Evolutionary conservation across 2,329 filamentous ascomycete species (phyloP).

Genomic region (Epichloe hybrida): DNA sequence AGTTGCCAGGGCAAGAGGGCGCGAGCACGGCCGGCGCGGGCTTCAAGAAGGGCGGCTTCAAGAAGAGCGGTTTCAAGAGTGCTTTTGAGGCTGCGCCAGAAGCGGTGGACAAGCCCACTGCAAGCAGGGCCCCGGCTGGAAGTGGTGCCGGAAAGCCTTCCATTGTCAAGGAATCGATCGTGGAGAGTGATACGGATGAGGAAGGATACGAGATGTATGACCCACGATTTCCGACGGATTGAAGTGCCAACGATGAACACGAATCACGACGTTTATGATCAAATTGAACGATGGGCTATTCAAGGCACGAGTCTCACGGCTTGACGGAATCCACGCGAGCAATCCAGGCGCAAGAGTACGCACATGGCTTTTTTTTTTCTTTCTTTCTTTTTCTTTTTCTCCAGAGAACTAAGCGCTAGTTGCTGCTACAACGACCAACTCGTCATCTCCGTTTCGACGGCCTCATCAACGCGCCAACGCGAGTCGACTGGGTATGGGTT

Average conservation of each 20-base stretch:
- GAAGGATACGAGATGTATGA: conserved; percentile 60
- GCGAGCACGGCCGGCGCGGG: conserved; percentile 25
- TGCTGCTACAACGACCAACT: neutral
- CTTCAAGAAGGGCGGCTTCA: conserved; percentile 59
- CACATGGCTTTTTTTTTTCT: neutral
- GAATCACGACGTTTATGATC: neutral
- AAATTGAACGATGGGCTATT: neutral
- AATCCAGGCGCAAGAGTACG: no score
- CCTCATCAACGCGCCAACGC: neutral
- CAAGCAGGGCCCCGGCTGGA: neutral
- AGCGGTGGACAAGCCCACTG: conserved; percentile 2
- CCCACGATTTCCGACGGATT: conserved; percentile 46
- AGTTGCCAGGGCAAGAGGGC: conserved; percentile 30
- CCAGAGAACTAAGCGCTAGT: neutral
- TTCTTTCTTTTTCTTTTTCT: no score
- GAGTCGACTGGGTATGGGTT: neutral
- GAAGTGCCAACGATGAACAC: conserved; percentile 15
- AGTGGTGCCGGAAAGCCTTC: conserved; percentile 15
- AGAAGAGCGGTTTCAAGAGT: conserved; percentile 73
- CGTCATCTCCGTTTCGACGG: neutral
- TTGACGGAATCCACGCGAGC: no score
- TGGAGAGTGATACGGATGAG: conserved; percentile 53
- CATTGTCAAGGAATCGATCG: conserved; percentile 12
- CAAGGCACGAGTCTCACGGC: no score
- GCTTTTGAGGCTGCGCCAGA: conserved; percentile 48